Percentiles rank a stretch among this genome's conserved stretches.
Conservation (phyloP, 1,139 yeast genomes). For the Meyerozyma carpophila region DNA sequence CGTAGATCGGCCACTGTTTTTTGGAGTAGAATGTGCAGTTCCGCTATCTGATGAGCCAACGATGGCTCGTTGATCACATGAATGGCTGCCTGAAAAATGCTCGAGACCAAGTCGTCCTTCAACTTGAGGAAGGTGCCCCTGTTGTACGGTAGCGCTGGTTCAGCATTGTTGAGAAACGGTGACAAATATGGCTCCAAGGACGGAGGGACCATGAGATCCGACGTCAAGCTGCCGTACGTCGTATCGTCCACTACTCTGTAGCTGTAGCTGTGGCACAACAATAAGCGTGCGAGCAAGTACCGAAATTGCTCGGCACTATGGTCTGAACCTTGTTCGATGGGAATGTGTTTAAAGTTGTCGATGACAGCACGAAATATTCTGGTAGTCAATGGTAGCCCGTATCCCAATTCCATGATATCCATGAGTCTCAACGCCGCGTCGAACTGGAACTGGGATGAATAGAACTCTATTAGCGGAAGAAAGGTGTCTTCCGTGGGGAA, state of each 20-base stretch:
- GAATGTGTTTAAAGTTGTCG: conserved; percentile 3
- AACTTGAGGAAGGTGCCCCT: conserved; percentile 8
- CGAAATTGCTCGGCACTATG: conserved; percentile 5
- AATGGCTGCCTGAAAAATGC: not conserved
- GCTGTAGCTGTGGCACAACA: not conserved
- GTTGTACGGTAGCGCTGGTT: conserved; percentile 1
- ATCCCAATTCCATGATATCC: conserved; percentile 4
- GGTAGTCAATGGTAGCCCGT: conserved; percentile 8
- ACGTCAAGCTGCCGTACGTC: conserved; percentile 3
- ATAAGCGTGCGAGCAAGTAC: conserved; percentile 6
- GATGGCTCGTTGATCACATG: not conserved
- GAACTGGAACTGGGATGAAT: conserved; percentile 2
- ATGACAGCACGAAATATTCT: conserved; percentile 7
- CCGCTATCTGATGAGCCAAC: not conserved
- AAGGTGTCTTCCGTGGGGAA: conserved; percentile 9
- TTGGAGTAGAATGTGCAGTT: not conserved
- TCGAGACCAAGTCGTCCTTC: conserved; percentile 6
- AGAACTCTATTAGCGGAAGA: conserved; percentile 6
- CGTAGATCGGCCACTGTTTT: not conserved
- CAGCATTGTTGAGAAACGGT: not conserved
- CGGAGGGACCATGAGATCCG: conserved; percentile 3
- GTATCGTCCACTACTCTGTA: conserved; percentile 6
- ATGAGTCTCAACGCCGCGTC: conserved; percentile 4
- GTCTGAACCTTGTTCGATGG: conserved; percentile 6
- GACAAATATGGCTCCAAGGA: not conserved